Percentiles rank a stretch among this genome's conserved stretches.
Conservation (phyloP, 75 land plant species). For the Selaginella moellendorffii region DNA sequence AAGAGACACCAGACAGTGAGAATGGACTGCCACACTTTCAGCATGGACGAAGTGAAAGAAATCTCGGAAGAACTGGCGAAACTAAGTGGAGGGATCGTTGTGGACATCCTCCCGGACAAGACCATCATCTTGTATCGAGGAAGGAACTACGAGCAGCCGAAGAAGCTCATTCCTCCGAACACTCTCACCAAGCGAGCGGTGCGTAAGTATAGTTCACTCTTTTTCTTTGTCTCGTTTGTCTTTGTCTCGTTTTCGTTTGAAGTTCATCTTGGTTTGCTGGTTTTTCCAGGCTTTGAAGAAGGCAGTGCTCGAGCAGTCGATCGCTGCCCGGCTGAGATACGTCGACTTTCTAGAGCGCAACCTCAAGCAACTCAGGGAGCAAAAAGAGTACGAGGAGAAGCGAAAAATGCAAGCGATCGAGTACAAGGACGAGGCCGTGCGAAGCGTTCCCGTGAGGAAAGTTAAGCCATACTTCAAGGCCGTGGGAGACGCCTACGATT, state of each 20-base stretch:
- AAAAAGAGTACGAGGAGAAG: not conserved
- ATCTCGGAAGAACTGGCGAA: conserved; percentile 61
- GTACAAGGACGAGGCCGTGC: not conserved
- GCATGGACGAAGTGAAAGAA: conserved; percentile 58
- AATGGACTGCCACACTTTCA: conserved; percentile 57
- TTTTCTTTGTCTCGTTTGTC: too few relatives aligned
- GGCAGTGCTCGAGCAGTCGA: not conserved
- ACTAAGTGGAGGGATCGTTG: conserved; percentile 74
- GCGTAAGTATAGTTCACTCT: too few relatives aligned
- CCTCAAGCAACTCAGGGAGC: not conserved
- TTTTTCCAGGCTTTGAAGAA: not conserved
- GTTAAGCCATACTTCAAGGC: not conserved
- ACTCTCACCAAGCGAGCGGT: conserved; percentile 68
- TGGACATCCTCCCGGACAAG: conserved; percentile 55
- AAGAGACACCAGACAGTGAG: conserved; percentile 74
- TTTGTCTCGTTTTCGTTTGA: too few relatives aligned
- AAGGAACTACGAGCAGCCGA: conserved; percentile 61
- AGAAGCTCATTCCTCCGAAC: conserved; percentile 54
- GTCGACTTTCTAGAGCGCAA: not conserved
- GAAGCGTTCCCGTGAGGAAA: not conserved
- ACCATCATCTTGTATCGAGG: conserved; percentile 85
- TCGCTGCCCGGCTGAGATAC: not conserved
- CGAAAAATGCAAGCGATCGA: not conserved
- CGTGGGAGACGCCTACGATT: not conserved
- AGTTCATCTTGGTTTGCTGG: too few relatives aligned